A percentile compares a stretch with the other conserved stretches of the same genome.
Evolutionary conservation across 2,329 filamentous ascomycete genomes (phyloP).

Genomic region (Xylaria hypoxylon): DNA sequence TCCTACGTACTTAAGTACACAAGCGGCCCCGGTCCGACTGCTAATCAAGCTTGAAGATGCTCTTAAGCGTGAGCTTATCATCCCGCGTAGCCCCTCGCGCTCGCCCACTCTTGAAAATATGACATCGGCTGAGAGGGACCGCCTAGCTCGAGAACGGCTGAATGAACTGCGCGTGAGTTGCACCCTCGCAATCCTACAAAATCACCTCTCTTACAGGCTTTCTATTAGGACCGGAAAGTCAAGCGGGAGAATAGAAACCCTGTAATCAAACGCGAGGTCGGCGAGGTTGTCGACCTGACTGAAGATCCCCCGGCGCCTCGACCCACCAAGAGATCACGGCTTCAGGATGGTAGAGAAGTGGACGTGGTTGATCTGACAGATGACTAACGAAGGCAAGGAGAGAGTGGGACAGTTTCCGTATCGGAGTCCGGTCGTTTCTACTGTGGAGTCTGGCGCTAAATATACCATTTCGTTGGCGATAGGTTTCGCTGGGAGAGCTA

Average conservation of each 20-base stretch:
- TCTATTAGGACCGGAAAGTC: constrained; percentile 34
- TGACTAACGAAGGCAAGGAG: constrained; percentile 25
- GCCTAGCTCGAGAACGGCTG: constrained; percentile 50
- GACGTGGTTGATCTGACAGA: constrained; percentile 46
- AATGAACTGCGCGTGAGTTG: constrained; percentile 46
- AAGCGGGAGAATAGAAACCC: constrained; percentile 31
- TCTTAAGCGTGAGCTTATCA: constrained; percentile 49
- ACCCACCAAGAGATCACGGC: constrained; percentile 36
- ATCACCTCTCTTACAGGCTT: not conserved
- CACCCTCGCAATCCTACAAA: not conserved
- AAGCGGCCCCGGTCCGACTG: not conserved
- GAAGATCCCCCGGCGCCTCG: constrained; percentile 25
- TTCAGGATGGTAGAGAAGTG: constrained; percentile 31
- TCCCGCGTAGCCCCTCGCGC: constrained; percentile 46
- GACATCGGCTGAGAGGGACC: constrained; percentile 44
- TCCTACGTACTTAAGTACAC: not conserved
- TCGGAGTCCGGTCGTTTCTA: not conserved
- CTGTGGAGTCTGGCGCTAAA: constrained; percentile 18
- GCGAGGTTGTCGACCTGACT: constrained; percentile 47
- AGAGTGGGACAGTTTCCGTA: not conserved
- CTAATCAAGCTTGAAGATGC: constrained; percentile 43
- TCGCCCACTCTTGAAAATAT: constrained; percentile 42
- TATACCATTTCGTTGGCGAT: constrained; percentile 23
- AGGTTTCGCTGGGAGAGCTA: not conserved
- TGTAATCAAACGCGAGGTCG: constrained; percentile 47